Conservation (phyloP, 1,139 yeast species). For the Hanseniaspora uvarum region DNA sequence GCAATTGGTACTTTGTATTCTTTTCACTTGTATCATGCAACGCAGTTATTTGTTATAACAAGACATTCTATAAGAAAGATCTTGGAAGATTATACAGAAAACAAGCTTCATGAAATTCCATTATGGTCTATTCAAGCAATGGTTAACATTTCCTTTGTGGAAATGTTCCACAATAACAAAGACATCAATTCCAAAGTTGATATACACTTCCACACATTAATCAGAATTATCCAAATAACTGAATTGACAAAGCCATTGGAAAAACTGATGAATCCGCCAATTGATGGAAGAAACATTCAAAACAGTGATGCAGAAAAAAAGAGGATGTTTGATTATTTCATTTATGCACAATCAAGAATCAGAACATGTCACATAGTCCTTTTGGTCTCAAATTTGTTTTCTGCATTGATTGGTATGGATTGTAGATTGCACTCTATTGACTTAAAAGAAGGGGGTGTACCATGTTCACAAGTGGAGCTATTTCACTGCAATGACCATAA, state of each 20-base stretch:
- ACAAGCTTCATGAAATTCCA: constrained; percentile 34
- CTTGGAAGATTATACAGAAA: constrained; percentile 41
- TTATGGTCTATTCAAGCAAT: constrained; percentile 82
- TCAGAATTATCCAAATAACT: constrained; percentile 68
- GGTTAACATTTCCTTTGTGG: constrained; percentile 68
- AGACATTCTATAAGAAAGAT: constrained; percentile 67
- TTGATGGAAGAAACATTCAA: constrained; percentile 30
- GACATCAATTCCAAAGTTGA: constrained; percentile 65
- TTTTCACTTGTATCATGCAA: constrained; percentile 69
- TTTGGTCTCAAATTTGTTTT: constrained; percentile 58
- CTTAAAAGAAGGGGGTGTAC: constrained; percentile 51
- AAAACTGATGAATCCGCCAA: constrained; percentile 50
- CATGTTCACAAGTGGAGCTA: constrained; percentile 56
- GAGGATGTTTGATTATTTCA: constrained; percentile 59
- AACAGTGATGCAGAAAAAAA: constrained; percentile 29
- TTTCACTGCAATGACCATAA: constrained; percentile 53
- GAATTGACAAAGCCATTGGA: constrained; percentile 64
- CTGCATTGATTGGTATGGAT: constrained; percentile 57
- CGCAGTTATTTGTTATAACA: constrained; percentile 66
- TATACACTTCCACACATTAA: constrained; percentile 66
- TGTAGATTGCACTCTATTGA: constrained; percentile 44
- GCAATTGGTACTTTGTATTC: constrained; percentile 83
- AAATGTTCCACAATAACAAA: constrained; percentile 67
- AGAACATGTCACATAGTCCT: constrained; percentile 76
- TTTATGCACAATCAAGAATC: constrained; percentile 72